These are phyloP conservation scores for Hypholoma sublateritium DNA, from an alignment of 768 basidiomycete genomes.

Conservation along the genomic window DNA sequence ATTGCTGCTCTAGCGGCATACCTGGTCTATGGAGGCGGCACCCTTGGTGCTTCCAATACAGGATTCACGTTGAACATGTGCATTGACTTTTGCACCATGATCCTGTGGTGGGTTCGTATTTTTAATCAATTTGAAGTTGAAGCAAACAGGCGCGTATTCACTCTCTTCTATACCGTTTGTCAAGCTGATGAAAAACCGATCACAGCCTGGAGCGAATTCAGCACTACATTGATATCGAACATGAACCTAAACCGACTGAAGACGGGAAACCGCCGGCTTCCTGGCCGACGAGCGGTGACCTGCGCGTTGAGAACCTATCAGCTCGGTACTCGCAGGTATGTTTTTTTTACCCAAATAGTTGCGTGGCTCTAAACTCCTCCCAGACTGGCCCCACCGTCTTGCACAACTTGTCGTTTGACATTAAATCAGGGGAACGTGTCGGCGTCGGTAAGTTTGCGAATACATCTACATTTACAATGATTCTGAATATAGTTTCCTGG, in stretches of 20 bases:
- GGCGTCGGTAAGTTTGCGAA: conserved; percentile 8
- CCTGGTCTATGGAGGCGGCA: conserved; percentile 43
- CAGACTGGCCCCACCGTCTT: conserved; percentile 12
- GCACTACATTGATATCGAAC: conserved; percentile 57
- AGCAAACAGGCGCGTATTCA: conserved; percentile 22
- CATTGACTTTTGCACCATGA: conserved; percentile 52
- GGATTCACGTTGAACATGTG: conserved; percentile 60
- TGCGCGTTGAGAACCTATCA: conserved; percentile 51
- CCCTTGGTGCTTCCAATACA: conserved; percentile 38
- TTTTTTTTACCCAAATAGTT: background rate
- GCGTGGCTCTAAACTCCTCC: background rate
- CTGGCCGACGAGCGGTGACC: conserved; percentile 61
- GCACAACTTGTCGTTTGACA: conserved; percentile 8
- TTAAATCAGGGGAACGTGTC: conserved; percentile 13
- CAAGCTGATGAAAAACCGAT: background rate
- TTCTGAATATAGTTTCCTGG: background rate
- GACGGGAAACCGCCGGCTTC: conserved; percentile 53
- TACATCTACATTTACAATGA: background rate
- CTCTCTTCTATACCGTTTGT: background rate
- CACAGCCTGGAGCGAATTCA: conserved; percentile 62
- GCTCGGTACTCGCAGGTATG: conserved; percentile 47
- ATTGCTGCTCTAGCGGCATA: conserved; percentile 51
- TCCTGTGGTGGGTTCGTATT: conserved; percentile 47
- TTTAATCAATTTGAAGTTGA: conserved; percentile 45
- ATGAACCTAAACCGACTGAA: conserved; percentile 42